phyloP scores from a whole-genome alignment of 2,329 filamentous ascomycete species.

The Penicillium sp. region DNA sequence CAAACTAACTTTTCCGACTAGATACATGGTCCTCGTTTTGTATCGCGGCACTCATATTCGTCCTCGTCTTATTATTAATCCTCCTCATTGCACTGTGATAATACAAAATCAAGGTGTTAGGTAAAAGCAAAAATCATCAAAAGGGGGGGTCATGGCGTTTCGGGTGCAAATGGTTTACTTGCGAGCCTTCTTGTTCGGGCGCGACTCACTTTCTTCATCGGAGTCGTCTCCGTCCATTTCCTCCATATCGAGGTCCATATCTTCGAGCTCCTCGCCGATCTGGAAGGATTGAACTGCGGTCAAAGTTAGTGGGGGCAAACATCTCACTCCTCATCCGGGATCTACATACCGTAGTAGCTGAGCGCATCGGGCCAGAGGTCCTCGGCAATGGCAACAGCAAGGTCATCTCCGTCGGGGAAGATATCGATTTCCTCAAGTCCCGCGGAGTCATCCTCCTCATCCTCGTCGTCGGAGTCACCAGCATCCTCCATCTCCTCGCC shows the following conservation, averaged over 20 bases:
- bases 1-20: constrained; percentile 33
- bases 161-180: constrained; percentile 24
- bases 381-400: constrained; percentile 77
- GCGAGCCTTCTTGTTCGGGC: constrained; percentile 44
- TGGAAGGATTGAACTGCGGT: constrained; percentile 67
- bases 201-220: constrained; percentile 49
- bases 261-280: constrained; percentile 58
- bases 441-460: constrained; percentile 58
- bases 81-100: constrained; percentile 65
- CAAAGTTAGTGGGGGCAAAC: constrained; percentile 35
- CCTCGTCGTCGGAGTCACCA: constrained; percentile 44
- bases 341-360: constrained; percentile 79
- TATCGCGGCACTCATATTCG: constrained; percentile 82
- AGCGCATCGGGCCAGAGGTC: constrained; percentile 87
- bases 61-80: constrained; percentile 81
- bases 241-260: constrained; percentile 63
- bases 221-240: constrained; percentile 46
- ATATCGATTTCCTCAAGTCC: constrained; percentile 73
- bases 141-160: constrained; percentile 18
- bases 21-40: constrained; percentile 80
- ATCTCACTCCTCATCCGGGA: neutral
- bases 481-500: constrained; percentile 50
- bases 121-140: constrained; percentile 16
- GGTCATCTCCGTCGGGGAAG: constrained; percentile 80
- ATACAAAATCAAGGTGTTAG: constrained; percentile 21